These are phyloP conservation scores for Sedum album DNA, from an alignment of 164 flowering plant genomes.

Conservation along the genomic window DNA sequence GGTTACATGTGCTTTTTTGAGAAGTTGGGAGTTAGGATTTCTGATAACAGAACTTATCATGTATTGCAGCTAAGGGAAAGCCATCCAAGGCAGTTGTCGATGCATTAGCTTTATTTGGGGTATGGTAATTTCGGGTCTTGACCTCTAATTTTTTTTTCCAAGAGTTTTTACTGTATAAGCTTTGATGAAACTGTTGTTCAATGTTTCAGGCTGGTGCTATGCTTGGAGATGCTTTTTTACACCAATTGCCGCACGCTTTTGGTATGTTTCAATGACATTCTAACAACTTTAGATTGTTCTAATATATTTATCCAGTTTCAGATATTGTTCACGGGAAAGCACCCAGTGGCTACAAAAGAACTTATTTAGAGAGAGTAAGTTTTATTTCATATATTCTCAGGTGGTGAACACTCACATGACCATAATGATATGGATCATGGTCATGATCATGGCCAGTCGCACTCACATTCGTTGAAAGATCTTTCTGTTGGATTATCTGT, in stretches of 20 bases:
- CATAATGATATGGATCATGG: conserved; percentile 37
- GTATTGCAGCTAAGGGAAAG: conserved; percentile 75
- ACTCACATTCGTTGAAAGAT: conserved; percentile 78
- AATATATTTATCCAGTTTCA: too few species aligned
- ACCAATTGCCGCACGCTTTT: conserved; percentile 97
- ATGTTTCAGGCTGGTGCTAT: conserved; percentile 87
- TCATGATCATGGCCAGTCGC: conserved; percentile 38
- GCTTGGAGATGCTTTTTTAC: conserved; percentile 98
- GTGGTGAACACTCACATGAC: conserved; percentile 63
- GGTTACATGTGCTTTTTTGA: neutral
- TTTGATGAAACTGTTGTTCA: conserved; percentile 11
- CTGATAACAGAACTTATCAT: neutral
- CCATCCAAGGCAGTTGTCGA: conserved; percentile 86
- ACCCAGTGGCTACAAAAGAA: neutral
- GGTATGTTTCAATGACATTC: conserved; percentile 33
- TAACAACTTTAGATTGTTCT: neutral
- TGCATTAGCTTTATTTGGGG: conserved; percentile 94
- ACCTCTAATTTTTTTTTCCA: too few species aligned
- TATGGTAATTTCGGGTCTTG: conserved; percentile 26
- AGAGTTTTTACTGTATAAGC: neutral
- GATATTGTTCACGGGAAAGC: neutral
- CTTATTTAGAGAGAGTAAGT: neutral
- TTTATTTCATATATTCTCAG: conserved; percentile 28
- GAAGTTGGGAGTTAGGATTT: neutral
- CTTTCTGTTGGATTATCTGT: conserved; percentile 82